phyloP scores from a whole-genome alignment of 2,329 filamentous ascomycete species.

The Trichoderma hamatum region DNA sequence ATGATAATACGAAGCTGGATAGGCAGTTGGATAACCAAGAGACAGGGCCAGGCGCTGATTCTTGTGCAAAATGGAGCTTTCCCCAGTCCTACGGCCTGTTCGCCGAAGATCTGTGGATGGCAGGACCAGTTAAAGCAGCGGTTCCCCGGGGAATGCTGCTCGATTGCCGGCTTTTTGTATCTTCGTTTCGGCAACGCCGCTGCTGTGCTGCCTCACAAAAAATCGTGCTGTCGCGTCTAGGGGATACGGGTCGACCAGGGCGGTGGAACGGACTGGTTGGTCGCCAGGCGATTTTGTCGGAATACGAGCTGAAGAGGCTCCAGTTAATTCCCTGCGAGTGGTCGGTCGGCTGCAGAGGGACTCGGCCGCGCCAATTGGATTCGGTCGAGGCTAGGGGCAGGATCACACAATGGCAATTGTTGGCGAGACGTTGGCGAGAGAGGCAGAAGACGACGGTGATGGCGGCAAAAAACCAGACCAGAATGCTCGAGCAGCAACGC shows the following conservation, averaged over 20 bases:
- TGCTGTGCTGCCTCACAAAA: conserved; percentile 26
- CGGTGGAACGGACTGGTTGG: conserved; percentile 38
- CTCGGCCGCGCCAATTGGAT: conserved; percentile 20
- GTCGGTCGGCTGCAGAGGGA: conserved; percentile 15
- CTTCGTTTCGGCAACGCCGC: conserved; percentile 21
- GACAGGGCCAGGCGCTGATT: conserved; percentile 17
- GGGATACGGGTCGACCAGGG: conserved; percentile 34
- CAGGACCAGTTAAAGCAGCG: conserved; percentile 23
- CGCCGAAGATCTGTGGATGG: conserved; percentile 24
- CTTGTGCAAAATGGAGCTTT: conserved; percentile 14
- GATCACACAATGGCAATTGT: conserved; percentile 13
- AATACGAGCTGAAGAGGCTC: conserved; percentile 36
- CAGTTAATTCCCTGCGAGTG: conserved; percentile 26
- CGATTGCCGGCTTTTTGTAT: conserved; percentile 22
- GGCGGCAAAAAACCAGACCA: background rate
- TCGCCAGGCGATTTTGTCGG: conserved; percentile 32
- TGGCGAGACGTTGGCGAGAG: background rate
- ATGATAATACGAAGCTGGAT: conserved; percentile 23
- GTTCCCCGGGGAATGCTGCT: background rate
- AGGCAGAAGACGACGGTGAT: background rate
- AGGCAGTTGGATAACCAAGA: background rate
- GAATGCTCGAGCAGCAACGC: background rate
- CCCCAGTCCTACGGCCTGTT: conserved; percentile 26
- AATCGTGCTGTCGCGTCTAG: conserved; percentile 30
- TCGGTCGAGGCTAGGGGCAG: conserved; percentile 16